Base-by-base conservation (phyloP, 2,329 filamentous ascomycete species). In the Diplodia scrobiculata region DNA sequence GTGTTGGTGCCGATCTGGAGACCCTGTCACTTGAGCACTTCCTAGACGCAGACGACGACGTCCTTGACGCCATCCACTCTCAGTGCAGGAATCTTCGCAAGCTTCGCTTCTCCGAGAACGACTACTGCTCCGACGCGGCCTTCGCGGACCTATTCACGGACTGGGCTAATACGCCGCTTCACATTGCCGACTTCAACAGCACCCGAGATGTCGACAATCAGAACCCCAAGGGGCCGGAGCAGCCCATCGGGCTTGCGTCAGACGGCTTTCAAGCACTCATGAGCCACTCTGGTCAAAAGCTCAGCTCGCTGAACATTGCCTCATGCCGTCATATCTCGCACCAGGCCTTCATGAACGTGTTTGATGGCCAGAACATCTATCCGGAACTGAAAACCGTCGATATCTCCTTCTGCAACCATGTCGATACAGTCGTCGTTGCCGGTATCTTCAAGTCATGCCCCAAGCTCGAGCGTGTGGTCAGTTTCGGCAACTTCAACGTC, bases 251-350 rank as follows among this genome's bases (percentile, higher is more conserved):
- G 1, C 83, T 97, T 36, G 91, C 89, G 63, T 89, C 87, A 0
- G 78, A 84, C 5, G 92, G 90, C 0, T 94, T 98, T 79, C 81
- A 84, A 69, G 91, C 91, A 0, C 79, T 97, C 51, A 97, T 97
- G 91, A 79, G 81, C 0, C 94, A 97, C 74, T 97, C 92, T 0
- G 91, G 91, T 3, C 74, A 79, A 1, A 81, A 79, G 11, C 78
- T 98, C 1, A 82, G 83, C 67, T 80, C 84, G 48, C 81, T 98
- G 38, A 91, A 96, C 73, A 81, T 97, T n/a, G 86, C 91, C 14
- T 91, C 89, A 0, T 96, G 92, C 73, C 89, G 94, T 2, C 90
- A 97, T 75, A 93, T 98, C 69, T 84, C 86, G 1, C 82, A 84
- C 38, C 79, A 84, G 17, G 87, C 91, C 0, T 92, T 97, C 67